Base-by-base conservation (phyloP, 306 rosid genomes). In the Acacia confusa region DNA sequence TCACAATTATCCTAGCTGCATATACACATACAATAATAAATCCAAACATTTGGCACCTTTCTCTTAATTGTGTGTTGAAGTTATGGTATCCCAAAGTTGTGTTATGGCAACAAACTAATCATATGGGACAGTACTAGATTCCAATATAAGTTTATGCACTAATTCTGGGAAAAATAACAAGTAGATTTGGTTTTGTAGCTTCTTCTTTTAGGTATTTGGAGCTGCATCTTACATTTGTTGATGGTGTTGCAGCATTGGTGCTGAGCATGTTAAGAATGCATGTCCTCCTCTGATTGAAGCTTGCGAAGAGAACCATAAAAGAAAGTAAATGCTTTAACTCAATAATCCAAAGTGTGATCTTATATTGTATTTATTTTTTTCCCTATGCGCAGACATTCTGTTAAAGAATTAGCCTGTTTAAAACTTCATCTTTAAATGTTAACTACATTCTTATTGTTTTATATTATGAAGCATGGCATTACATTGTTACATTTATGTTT, bases 181-280 rank as follows among this genome's bases (percentile, higher is more conserved):
- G 30, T 73, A 16, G 52, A 38, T 41, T 74, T 11, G 48, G 69
- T 63, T 50, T 75, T 67, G 22, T 58, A 41, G 48, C 80, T 27
- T 78, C 60, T n/a, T n/a, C 45, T 67, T 9, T 43, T 34, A 22
- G 27, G 48, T 57, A 67, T 76, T 65, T 40, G 64, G 71, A 75
- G 72, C 50, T 64, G 28, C 32, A 45, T 78, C 81, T 84, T 72
- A 57, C 63, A 70, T 72, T 38, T 66, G 43, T 74, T 22, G 60
- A 69, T 81, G 61, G 20, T 77, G 45, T 85, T 73, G 48, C 90
- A 92, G 97, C 67, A 82, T 92, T 57, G 95, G 97, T 65, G 92
- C 90, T 1, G 85, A 84, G 69, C 90, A 71, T 32, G 84, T 88
- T 82, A 85, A 60, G 74, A 84, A 43, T 40, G 92, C 93, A 47